Evolutionary conservation across 1,284 basidiomycete genomes (phyloP).

Genomic region (Irpex sp.): DNA sequence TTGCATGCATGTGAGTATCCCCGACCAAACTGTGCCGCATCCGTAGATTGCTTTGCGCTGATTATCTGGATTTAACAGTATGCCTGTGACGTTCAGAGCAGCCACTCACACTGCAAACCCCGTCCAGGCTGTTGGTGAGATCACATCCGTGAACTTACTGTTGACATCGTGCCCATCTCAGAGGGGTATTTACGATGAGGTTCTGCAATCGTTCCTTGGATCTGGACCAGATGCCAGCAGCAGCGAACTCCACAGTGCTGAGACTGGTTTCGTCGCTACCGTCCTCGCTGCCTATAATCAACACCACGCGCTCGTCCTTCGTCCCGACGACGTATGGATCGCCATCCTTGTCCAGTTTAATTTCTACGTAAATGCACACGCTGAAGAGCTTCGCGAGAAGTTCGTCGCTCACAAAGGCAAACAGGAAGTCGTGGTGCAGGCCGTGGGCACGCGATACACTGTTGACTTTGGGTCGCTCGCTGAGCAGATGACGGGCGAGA

Average conservation of each 20-base stretch:
- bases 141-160: neutral
- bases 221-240: neutral
- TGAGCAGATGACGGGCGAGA: constrained; percentile 27
- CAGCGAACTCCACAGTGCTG: constrained; percentile 18
- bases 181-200: constrained; percentile 3
- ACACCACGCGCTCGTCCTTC: constrained; percentile 31
- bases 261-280: constrained; percentile 25
- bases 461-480: constrained; percentile 31
- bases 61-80: neutral
- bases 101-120: neutral
- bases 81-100: constrained; percentile 16
- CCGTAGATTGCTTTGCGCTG: too few relatives aligned
- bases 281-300: constrained; percentile 33
- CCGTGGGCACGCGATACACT: constrained; percentile 4
- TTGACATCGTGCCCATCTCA: constrained; percentile 1
- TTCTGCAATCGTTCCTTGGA: constrained; percentile 15
- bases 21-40: too few relatives aligned
- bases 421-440: constrained; percentile 26
- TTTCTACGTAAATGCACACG: constrained; percentile 38
- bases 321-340: constrained; percentile 43
- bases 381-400: constrained; percentile 31
- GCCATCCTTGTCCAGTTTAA: constrained; percentile 38
- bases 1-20: too few relatives aligned
- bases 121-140: neutral
- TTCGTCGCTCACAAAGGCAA: constrained; percentile 38